Evolutionary conservation across 257 asterid species (phyloP), one percentile per base, ranked within the genome.

Genomic region (Linaria vulgaris): DNA sequence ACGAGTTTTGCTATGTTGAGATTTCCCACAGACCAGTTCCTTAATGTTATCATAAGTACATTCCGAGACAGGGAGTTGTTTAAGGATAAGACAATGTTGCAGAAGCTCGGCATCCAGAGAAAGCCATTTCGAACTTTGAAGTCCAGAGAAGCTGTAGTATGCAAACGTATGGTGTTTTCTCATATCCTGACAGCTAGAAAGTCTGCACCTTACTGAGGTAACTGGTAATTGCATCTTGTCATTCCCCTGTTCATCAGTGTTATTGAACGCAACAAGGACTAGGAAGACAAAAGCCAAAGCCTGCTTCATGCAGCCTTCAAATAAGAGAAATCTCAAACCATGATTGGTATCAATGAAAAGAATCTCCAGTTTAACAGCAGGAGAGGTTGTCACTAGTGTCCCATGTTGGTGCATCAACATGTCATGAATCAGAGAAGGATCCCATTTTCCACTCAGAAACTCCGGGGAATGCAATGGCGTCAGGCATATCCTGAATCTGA

Each of bases 41-140:
- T 79, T 88, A 67, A 94, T 80, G 72, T 90, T 90, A 51, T 79
- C 91, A 76, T 78, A 79, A 9, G 95, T 85, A 83, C 97, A 94
- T 61, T 87, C 96, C 15, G 96, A 78, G 64, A 86, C 70, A 45
- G 95, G 76, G 30, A 90, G 76, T 70, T 75, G 78, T 76, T 78
- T 84, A 25, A 77, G 49, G 64, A 85, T 83, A 63, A 67, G 77
- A 74, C 88, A 90, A 59, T 69, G 85, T 22, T 69, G 76, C 80
- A 81, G 84, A 56, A 94, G 84, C 81, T 73, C 70, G 44, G 87
- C 76, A 56, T 87, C 96, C 74, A 90, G 70, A 75, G 72, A 73
- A 54, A 79, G 69, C 97, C 96, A 83, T 76, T 79, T 80, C 19
- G 92, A 82, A 45, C 65, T 67, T 70, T 72, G 74, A 64, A 90